Evolutionary conservation across 2,329 filamentous ascomycete species (phyloP).

Genomic region (Paecilomyces variotii): DNA sequence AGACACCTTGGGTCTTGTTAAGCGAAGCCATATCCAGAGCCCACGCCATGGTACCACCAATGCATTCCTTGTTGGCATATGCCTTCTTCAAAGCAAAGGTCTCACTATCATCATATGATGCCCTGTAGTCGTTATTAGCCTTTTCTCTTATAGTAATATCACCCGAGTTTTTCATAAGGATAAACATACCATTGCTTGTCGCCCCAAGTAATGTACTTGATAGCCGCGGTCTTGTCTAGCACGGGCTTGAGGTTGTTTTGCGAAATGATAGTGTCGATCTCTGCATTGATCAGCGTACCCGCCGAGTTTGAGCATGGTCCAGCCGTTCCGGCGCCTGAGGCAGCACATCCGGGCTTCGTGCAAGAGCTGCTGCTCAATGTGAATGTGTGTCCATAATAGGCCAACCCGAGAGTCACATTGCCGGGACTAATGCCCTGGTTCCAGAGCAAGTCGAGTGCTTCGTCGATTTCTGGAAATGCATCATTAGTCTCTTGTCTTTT

Average conservation of each 20-base stretch:
- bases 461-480: slow-evolving; percentile 19
- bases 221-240: slow-evolving; percentile 12
- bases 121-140: background rate
- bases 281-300: slow-evolving; percentile 15
- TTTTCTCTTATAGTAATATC: background rate
- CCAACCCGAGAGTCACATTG: slow-evolving; percentile 21
- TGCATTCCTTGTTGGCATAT: slow-evolving; percentile 23
- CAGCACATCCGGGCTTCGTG: slow-evolving; percentile 13
- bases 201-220: slow-evolving; percentile 11
- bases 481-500: background rate
- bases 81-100: slow-evolving; percentile 30
- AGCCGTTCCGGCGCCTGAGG: slow-evolving; percentile 9
- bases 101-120: slow-evolving; percentile 27
- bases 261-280: slow-evolving; percentile 17
- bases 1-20: background rate
- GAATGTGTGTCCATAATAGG: slow-evolving; percentile 21
- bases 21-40: slow-evolving; percentile 1
- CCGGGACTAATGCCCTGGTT: slow-evolving; percentile 16
- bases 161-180: background rate
- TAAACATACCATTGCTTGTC: slow-evolving; percentile 10
- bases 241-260: slow-evolving; percentile 10
- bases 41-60: slow-evolving; percentile 23
- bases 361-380: slow-evolving; percentile 17
- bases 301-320: slow-evolving; percentile 14
- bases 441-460: slow-evolving; percentile 19